Conservation (phyloP, 2,329 filamentous ascomycete genomes). For the Bipolaris cookei region DNA sequence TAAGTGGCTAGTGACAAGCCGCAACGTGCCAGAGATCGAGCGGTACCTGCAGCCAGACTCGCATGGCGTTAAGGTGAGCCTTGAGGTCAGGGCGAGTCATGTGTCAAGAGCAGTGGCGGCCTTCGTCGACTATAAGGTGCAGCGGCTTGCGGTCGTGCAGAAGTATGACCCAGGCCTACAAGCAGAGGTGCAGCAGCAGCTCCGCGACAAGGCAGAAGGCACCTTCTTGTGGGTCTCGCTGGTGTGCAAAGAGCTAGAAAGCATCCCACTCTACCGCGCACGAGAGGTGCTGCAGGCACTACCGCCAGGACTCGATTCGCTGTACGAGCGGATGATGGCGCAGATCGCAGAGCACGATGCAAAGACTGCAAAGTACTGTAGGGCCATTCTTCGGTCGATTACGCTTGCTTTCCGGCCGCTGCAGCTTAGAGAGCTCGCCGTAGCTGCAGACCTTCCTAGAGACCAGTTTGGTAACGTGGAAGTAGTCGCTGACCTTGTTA, state of each 20-base stretch:
- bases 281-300: slow-evolving; percentile 31
- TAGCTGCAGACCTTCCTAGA: background rate
- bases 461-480: slow-evolving; percentile 5
- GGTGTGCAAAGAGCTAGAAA: slow-evolving; percentile 47
- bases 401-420: slow-evolving; percentile 12
- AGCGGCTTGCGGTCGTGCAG: slow-evolving; percentile 1
- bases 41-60: slow-evolving; percentile 25
- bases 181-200: slow-evolving; percentile 5
- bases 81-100: slow-evolving; percentile 44
- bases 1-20: slow-evolving; percentile 47
- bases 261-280: slow-evolving; percentile 11
- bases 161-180: background rate
- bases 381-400: slow-evolving; percentile 4
- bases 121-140: slow-evolving; percentile 44
- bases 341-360: slow-evolving; percentile 8
- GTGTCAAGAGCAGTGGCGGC: slow-evolving; percentile 44
- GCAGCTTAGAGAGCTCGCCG: slow-evolving; percentile 8
- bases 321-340: slow-evolving; percentile 52
- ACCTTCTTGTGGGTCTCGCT: slow-evolving; percentile 56
- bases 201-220: slow-evolving; percentile 40
- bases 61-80: slow-evolving; percentile 32
- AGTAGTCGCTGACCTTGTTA: slow-evolving; percentile 6
- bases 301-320: slow-evolving; percentile 44
- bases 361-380: background rate
- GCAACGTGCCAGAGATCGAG: slow-evolving; percentile 50